Base-by-base conservation (phyloP, 2,329 filamentous ascomycete species). In the Lasiodiplodia sp. region DNA sequence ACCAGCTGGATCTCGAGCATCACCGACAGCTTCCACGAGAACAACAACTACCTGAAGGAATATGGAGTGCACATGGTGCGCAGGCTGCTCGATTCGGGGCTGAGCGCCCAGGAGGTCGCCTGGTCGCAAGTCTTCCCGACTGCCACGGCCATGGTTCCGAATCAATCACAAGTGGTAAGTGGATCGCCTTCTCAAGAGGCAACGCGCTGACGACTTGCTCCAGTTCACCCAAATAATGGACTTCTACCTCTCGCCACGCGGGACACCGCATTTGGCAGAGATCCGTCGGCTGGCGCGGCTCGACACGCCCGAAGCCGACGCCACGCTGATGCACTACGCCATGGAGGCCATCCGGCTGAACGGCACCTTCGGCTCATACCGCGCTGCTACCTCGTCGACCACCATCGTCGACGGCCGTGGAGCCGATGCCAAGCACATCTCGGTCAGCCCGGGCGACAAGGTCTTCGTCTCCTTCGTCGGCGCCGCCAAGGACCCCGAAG, bases 141-240 rank as follows among this genome's bases (percentile, higher is more conserved):
- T 0, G 88, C 89, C 0, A 86, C 85, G 4, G 87, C 89, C 1
- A 86, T 91, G 77, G 88, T 92, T 8, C 89, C 92, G 1, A 92
- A 88, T 73, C 90, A 94, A 76, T 89, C 87, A 1, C 87, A 92
- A 74, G 83, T 91, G 73, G 86, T 89, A 79, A 79, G 66, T n/a
- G 3, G 23, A 10, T 25, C 40, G 16, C 23, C 44, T 18, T 23
- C 18, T 11, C 23, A 3, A n/a, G 5, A 10, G 40, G 55, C 49
- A 14, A 4, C 21, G 16, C 12, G 11, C 49, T 14, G 1, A 11
- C 4, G 16, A 7, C 11, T 5, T 37, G n/a, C n/a, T 18, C n/a
- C 70, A 89, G 84, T 93, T 94, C 75, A 88, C 90, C 1, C 90
- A 92, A 80, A 85, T 91, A 2, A 83, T 93, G 21, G 91, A 94